phyloP scores from a whole-genome alignment of 331 rosid species.

The Rosa hybrid region DNA sequence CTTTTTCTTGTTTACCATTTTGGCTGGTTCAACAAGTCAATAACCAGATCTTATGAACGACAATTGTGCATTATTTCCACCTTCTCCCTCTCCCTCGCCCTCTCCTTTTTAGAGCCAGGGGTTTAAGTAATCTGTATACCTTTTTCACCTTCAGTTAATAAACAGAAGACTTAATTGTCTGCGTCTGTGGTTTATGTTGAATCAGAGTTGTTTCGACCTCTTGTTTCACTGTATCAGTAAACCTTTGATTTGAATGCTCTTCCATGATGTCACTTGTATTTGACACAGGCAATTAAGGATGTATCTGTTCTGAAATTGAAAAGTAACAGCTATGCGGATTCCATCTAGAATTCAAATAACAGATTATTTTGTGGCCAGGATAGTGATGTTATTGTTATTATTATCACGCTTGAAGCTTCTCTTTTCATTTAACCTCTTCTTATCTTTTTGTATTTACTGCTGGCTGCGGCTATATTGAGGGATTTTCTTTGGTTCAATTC shows the following conservation, averaged over 20 bases:
- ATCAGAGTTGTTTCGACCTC: background rate
- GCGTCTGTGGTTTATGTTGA: slow-evolving; percentile 1
- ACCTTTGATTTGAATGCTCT: background rate
- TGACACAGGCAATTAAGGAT: background rate
- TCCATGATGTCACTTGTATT: background rate
- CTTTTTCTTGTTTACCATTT: background rate
- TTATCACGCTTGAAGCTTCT: no score
- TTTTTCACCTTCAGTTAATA: slow-evolving; percentile 1
- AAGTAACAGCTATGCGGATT: background rate
- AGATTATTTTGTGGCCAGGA: background rate
- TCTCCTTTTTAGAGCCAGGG: background rate
- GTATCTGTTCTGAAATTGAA: background rate
- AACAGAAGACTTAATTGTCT: background rate
- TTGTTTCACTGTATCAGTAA: background rate
- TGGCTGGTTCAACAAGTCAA: slow-evolving; percentile 15
- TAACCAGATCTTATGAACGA: background rate
- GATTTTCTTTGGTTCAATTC: no score
- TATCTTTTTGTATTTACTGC: no score
- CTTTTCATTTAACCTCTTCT: no score
- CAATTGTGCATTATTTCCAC: slow-evolving; percentile 16
- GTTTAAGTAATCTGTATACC: slow-evolving; percentile 1
- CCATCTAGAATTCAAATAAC: background rate
- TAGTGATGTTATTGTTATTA: background rate
- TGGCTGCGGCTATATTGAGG: no score
- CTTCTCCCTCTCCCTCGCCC: background rate